Evolutionary conservation across 495 filamentous ascomycete species (phyloP).

Genomic region (Aspergillus mulundensis): DNA sequence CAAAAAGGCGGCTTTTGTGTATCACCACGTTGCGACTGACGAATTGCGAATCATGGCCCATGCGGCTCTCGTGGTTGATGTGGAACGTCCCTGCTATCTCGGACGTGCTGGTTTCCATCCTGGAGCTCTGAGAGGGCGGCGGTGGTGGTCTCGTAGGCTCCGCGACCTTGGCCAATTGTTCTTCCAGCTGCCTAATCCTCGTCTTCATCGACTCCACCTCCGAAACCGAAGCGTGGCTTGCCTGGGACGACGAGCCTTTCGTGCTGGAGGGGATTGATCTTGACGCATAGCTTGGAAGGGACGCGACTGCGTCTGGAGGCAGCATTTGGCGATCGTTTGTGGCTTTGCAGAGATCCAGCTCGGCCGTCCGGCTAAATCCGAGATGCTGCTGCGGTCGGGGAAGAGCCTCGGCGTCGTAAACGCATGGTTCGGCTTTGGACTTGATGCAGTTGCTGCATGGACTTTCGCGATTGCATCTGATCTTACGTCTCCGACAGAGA

Average conservation of each 20-base stretch:
- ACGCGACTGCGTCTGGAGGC: background rate
- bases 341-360: background rate
- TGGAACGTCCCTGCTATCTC: constrained; percentile 26
- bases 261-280: constrained; percentile 16
- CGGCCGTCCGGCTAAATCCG: constrained; percentile 2
- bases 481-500: constrained; percentile 47
- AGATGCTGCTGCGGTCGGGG: constrained; percentile 10
- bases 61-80: constrained; percentile 22
- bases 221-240: constrained; percentile 23
- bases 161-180: constrained; percentile 32
- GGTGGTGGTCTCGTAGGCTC: constrained; percentile 4
- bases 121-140: constrained; percentile 15
- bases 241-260: constrained; percentile 26
- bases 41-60: constrained; percentile 14
- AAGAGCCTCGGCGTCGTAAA: constrained; percentile 30
- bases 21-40: constrained; percentile 35
- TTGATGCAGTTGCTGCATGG: constrained; percentile 51
- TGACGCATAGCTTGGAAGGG: constrained; percentile 7
- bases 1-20: constrained; percentile 53
- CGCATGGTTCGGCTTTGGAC: constrained; percentile 39
- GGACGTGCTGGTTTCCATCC: constrained; percentile 26
- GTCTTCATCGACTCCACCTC: constrained; percentile 36
- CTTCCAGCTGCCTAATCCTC: constrained; percentile 43
- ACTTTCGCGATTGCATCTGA: constrained; percentile 45
- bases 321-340: background rate